phyloP scores from a whole-genome alignment of 176 grass and related monocot genomes.

The Panicum miliaceum region DNA sequence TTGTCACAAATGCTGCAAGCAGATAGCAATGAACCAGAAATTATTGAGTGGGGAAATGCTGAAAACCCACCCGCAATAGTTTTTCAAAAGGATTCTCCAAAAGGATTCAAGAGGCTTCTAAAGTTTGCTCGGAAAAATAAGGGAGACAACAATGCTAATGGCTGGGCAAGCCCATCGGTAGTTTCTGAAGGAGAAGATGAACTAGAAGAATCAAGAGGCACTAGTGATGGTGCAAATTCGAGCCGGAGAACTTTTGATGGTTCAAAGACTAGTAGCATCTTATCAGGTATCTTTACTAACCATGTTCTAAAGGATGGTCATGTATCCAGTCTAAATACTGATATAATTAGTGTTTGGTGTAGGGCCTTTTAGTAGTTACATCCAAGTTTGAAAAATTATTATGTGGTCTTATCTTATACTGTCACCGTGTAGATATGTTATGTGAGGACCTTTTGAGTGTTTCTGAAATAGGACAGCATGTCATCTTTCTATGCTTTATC shows the following conservation, averaged over 20 bases:
- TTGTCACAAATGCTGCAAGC: constrained; percentile 99
- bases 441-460: background rate
- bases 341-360: background rate
- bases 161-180: constrained; percentile 73
- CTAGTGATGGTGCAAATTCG: constrained; percentile 58
- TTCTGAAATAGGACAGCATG: background rate
- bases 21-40: constrained; percentile 92
- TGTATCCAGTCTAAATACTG: background rate
- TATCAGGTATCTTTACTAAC: constrained; percentile 67
- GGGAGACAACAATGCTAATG: constrained; percentile 71
- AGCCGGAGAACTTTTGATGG: constrained; percentile 79
- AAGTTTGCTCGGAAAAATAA: constrained; percentile 99
- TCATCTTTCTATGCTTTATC: constrained; percentile 11
- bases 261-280: constrained; percentile 51
- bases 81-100: constrained; percentile 96
- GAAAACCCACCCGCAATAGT: constrained; percentile 95
- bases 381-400: background rate
- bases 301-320: background rate
- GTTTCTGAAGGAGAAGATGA: constrained; percentile 98
- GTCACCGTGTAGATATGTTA: background rate
- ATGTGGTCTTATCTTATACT: background rate
- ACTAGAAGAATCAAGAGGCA: constrained; percentile 71
- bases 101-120: constrained; percentile 98
- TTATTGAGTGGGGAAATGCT: constrained; percentile 99
- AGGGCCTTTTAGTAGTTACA: background rate